Conservation (phyloP, 495 filamentous ascomycete species). For the Baudoinia panamericana region DNA sequence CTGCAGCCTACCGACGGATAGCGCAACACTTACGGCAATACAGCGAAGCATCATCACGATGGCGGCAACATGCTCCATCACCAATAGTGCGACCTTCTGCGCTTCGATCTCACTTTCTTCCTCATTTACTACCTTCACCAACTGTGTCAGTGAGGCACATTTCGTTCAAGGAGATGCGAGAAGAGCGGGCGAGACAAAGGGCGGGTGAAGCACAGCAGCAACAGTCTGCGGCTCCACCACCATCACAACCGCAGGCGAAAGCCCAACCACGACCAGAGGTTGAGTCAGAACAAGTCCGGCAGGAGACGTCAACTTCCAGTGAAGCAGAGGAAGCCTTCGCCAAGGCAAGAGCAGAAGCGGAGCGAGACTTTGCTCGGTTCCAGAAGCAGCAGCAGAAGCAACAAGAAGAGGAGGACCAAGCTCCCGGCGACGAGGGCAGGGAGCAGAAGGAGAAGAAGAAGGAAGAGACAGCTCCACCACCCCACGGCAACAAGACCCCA, state of each 20-base stretch:
- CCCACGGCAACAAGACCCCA: conserved; percentile 92
- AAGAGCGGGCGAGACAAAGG: conserved; percentile 21
- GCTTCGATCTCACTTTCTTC: conserved; percentile 25
- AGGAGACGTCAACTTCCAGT: conserved; percentile 30
- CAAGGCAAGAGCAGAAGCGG: conserved; percentile 29
- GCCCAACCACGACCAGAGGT: conserved; percentile 4
- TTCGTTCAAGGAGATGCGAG: conserved; percentile 17
- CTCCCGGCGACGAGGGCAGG: conserved; percentile 29
- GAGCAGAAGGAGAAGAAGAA: conserved; percentile 56
- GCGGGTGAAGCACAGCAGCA: conserved; percentile 11
- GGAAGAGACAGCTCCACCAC: conserved; percentile 68
- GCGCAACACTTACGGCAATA: conserved; percentile 23
- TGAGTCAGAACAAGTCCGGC: conserved; percentile 29
- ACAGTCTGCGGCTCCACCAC: conserved; percentile 32
- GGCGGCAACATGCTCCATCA: conserved; percentile 7
- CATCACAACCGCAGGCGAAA: conserved; percentile 24
- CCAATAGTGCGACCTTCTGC: conserved; percentile 5
- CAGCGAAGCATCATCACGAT: conserved; percentile 14
- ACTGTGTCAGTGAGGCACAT: conserved; percentile 15
- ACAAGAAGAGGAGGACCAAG: conserved; percentile 22
- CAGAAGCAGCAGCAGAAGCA: conserved; percentile 37
- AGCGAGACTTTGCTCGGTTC: conserved; percentile 25
- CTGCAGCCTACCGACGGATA: conserved; percentile 48
- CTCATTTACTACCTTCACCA: conserved; percentile 15
- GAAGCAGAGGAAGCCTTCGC: conserved; percentile 23